A percentile compares a stretch with the other conserved stretches of the same genome.
These are phyloP conservation scores for Ustilago tritici DNA, from an alignment of 1,284 basidiomycete genomes.

Conservation along the genomic window DNA sequence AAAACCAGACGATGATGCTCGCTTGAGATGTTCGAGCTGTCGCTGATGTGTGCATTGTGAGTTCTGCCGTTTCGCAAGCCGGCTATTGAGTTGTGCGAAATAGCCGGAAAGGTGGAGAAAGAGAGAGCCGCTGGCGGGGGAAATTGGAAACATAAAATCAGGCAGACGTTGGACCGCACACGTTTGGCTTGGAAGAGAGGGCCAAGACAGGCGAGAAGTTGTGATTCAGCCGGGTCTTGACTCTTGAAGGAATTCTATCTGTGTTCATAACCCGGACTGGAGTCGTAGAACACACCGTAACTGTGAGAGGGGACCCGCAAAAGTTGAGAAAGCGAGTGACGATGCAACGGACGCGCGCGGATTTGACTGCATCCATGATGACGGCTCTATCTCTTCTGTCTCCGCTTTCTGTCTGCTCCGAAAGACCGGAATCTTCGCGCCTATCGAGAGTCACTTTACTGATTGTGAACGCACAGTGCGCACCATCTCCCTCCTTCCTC, in stretches of 20 bases:
- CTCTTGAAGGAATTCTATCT: too few species aligned
- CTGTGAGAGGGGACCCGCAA: not conserved
- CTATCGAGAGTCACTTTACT: not conserved
- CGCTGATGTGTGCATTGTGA: not conserved
- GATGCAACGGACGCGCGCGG: conserved; percentile 27
- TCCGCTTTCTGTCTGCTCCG: not conserved
- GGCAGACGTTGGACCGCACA: not conserved
- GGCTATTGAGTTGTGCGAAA: conserved; percentile 2
- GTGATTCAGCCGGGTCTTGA: conserved; percentile 5
- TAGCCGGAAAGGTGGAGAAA: conserved; percentile 22
- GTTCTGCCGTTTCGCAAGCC: not conserved
- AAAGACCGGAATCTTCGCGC: conserved; percentile 13
- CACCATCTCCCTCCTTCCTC: conserved; percentile 5
- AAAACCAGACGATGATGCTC: not conserved
- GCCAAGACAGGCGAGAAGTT: conserved; percentile 8
- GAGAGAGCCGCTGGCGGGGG: not conserved
- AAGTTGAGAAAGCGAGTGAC: not conserved
- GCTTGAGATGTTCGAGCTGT: not conserved
- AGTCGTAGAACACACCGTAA: not conserved
- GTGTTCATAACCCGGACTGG: not conserved
- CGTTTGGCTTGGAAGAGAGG: not conserved
- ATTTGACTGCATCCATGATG: conserved; percentile 15
- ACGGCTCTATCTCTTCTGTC: not conserved
- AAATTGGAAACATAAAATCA: not conserved
- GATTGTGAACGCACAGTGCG: not conserved